Percentiles rank a stretch among this genome's conserved stretches.
phyloP scores from a whole-genome alignment of 1,284 basidiomycete species.

The Cryptococcus amylolentus region DNA sequence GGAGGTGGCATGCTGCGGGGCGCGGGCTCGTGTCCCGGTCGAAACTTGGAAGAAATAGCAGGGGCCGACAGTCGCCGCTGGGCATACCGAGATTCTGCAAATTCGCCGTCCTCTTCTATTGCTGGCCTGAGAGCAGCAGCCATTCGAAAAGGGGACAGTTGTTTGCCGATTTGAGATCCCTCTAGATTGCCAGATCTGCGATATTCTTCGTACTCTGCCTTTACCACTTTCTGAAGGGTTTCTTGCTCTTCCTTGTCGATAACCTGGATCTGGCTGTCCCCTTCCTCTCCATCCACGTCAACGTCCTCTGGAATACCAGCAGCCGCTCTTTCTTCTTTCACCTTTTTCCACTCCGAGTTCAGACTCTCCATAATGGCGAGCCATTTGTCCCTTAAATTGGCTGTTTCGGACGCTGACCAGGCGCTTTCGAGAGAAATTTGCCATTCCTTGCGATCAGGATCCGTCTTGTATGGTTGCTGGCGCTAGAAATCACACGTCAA shows the following conservation, averaged over 20 bases:
- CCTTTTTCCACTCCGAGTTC: background rate
- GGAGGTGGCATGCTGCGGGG: background rate
- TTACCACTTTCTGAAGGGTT: too few relatives aligned
- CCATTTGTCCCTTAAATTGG: slow-evolving; percentile 9
- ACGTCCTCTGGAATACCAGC: background rate
- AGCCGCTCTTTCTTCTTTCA: background rate
- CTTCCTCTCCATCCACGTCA: background rate
- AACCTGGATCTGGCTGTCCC: background rate
- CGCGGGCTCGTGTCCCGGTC: background rate
- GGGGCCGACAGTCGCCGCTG: too few relatives aligned
- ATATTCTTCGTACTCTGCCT: too few relatives aligned
- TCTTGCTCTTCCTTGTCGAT: too few relatives aligned
- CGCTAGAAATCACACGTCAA: background rate
- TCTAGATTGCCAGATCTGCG: too few relatives aligned
- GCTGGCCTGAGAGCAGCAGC: too few relatives aligned
- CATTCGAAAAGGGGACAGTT: too few relatives aligned
- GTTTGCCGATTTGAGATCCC: too few relatives aligned
- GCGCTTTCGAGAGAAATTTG: slow-evolving; percentile 5
- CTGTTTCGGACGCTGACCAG: slow-evolving; percentile 16
- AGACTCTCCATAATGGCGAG: slow-evolving; percentile 2
- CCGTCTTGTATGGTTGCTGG: slow-evolving; percentile 12
- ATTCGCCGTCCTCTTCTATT: too few relatives aligned
- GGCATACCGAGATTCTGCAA: too few relatives aligned
- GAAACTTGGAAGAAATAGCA: too few relatives aligned
- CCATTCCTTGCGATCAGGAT: slow-evolving; percentile 8